These are phyloP conservation scores for Blastocystis sp. DNA, from an alignment of 352 stramenopile genomes.

Conservation along the genomic window DNA sequence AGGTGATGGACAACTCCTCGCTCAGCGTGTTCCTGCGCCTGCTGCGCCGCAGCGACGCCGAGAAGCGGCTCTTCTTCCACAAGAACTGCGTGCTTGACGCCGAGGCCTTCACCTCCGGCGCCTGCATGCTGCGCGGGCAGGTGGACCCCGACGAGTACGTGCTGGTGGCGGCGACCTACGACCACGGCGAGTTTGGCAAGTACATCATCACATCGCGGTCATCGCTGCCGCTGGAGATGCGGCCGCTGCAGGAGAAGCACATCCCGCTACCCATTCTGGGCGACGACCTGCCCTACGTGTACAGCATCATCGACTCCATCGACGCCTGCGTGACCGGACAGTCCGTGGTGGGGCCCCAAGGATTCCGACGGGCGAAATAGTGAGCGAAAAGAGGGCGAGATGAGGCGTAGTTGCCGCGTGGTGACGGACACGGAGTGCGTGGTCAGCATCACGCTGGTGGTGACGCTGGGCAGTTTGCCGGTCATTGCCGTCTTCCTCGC, in stretches of 20 bases:
- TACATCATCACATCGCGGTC: constrained; percentile 24
- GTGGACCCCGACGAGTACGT: constrained; percentile 25
- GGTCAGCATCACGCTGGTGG: constrained; percentile 8
- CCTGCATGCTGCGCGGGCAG: not conserved
- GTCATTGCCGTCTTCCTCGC: constrained; percentile 14
- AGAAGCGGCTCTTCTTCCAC: not conserved
- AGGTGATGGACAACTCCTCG: not conserved
- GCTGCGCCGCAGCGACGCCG: not conserved
- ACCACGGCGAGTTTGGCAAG: not conserved
- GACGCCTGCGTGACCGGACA: not conserved
- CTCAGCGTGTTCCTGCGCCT: constrained; percentile 8
- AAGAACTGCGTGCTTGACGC: not conserved
- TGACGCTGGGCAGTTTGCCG: constrained; percentile 26
- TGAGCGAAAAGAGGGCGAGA: not conserved
- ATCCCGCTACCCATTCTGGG: constrained; percentile 32
- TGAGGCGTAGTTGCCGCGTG: constrained; percentile 22
- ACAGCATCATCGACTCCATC: not conserved
- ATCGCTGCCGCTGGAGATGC: not conserved
- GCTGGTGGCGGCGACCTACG: constrained; percentile 14
- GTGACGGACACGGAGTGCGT: not conserved
- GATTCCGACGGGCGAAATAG: constrained; percentile 2
- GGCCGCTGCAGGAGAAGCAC: not conserved
- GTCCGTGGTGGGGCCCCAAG: not conserved
- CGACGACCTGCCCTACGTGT: not conserved
- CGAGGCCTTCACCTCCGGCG: not conserved